phyloP scores from a whole-genome alignment of 2,329 filamentous ascomycete genomes.

The Colletotrichum lentis region DNA sequence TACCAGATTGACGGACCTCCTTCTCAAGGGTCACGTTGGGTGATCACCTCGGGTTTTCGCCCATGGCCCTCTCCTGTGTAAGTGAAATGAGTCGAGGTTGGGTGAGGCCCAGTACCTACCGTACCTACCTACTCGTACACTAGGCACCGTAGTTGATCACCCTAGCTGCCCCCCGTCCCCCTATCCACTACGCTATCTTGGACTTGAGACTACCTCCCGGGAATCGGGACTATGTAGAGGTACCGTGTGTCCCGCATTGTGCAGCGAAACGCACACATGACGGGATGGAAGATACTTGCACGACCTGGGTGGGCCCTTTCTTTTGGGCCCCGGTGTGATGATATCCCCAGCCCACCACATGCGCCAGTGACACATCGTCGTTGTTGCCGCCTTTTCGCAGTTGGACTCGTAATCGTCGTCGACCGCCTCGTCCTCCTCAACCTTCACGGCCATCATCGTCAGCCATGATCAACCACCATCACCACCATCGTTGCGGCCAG shows the following conservation, averaged over 20 bases:
- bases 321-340: background rate
- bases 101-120: background rate
- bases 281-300: background rate
- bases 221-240: background rate
- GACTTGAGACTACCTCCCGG: background rate
- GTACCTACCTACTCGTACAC: background rate
- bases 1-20: background rate
- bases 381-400: background rate
- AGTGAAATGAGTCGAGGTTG: background rate
- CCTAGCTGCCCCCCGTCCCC: background rate
- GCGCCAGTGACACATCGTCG: conserved; percentile 8
- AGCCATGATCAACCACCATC: no score
- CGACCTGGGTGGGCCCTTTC: background rate
- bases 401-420: background rate
- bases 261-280: background rate
- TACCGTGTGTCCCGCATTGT: background rate
- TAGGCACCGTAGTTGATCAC: background rate
- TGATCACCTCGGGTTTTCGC: background rate
- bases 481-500: no score
- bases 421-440: background rate
- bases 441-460: background rate
- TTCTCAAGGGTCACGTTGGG: background rate
- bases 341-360: conserved; percentile 14
- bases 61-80: background rate
- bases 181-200: background rate